A percentile compares a stretch with the other conserved stretches of the same genome.
phyloP scores from a whole-genome alignment of 768 basidiomycete genomes.

The Antrodiella citrinella region DNA sequence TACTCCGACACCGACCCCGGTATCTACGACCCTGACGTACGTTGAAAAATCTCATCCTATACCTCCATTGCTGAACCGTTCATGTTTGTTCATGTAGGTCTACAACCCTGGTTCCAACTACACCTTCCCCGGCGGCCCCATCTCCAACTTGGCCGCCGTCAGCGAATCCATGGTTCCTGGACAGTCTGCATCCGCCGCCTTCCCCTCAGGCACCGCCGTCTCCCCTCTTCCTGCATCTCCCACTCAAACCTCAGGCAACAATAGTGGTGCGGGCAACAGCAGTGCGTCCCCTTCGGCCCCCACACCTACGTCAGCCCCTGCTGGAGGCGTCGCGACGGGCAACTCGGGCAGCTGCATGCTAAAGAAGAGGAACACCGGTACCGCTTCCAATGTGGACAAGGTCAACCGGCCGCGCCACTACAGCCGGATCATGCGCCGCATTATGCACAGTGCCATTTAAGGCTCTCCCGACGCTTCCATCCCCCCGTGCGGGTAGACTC shows the following conservation, averaged over 20 bases:
- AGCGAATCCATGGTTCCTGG: conserved; percentile 9
- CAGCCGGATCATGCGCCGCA: conserved; percentile 13
- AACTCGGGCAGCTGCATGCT: conserved; percentile 12
- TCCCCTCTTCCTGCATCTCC: neutral
- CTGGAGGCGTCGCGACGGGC: neutral
- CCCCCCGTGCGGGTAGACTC: too few relatives aligned
- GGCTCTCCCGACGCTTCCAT: too few relatives aligned
- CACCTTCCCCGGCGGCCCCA: conserved; percentile 21
- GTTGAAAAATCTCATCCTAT: conserved; percentile 4
- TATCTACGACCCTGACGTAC: conserved; percentile 49
- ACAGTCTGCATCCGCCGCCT: conserved; percentile 7
- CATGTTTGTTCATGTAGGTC: conserved; percentile 9
- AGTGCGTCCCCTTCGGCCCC: neutral
- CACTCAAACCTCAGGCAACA: neutral
- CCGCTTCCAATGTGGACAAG: too few relatives aligned
- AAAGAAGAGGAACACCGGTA: conserved; percentile 3
- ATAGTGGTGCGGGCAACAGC: neutral
- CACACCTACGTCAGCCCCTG: neutral
- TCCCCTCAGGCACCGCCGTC: conserved; percentile 11
- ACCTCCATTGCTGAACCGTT: neutral
- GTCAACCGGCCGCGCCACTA: conserved; percentile 10
- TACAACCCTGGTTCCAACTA: conserved; percentile 19
- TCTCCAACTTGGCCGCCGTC: conserved; percentile 19
- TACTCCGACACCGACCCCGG: conserved; percentile 70
- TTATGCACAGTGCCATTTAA: conserved; percentile 8